phyloP scores from a whole-genome alignment of 805 yeast genomes.

The Candida railenensis region DNA sequence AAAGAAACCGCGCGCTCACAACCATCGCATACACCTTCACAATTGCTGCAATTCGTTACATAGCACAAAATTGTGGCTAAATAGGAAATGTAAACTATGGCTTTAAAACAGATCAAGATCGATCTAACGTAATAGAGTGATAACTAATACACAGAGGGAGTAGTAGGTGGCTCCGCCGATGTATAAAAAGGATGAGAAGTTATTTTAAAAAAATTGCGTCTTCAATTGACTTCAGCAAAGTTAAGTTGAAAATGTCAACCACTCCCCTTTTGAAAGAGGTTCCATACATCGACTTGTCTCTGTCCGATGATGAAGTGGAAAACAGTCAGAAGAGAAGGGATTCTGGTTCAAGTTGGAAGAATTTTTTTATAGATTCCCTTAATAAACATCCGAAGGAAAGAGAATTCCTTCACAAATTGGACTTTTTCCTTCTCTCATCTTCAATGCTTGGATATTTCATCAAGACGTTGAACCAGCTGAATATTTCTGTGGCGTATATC shows the following conservation, averaged over 20 bases:
- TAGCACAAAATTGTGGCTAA: background rate
- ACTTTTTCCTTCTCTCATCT: constrained; percentile 48
- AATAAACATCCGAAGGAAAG: constrained; percentile 42
- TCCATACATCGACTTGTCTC: background rate
- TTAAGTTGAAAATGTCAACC: background rate
- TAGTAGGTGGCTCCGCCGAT: background rate
- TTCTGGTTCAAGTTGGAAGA: background rate
- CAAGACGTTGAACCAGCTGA: constrained; percentile 36
- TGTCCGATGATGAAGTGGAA: background rate
- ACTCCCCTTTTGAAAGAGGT: background rate
- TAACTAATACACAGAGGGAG: background rate
- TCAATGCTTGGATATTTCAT: constrained; percentile 48
- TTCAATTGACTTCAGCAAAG: background rate
- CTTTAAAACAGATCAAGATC: background rate
- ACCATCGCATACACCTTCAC: background rate
- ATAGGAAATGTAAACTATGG: background rate
- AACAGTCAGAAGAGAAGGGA: background rate
- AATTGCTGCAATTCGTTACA: background rate
- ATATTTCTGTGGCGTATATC: constrained; percentile 38
- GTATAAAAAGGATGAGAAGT: background rate
- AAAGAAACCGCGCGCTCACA: background rate
- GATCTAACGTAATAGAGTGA: background rate
- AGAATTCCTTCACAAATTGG: constrained; percentile 50
- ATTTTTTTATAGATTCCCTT: constrained; percentile 22
- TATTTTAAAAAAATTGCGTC: background rate